Percentiles rank a stretch among this genome's conserved stretches.
Conservation (phyloP, 768 basidiomycete genomes). For the Plicaturopsis crispa region DNA sequence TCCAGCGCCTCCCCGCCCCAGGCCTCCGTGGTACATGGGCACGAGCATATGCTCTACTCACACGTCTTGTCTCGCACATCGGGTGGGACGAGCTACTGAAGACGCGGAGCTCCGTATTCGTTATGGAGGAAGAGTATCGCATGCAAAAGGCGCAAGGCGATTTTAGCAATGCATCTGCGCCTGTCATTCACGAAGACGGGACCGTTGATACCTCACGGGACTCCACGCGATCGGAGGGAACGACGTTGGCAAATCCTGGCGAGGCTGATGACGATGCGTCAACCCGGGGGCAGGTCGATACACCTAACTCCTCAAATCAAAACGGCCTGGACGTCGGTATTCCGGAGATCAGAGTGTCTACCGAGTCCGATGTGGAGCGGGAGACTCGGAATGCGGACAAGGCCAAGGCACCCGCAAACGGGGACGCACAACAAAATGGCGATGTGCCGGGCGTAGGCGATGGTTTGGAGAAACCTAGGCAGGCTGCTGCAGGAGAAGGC, state of each 20-base stretch:
- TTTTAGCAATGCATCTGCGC: slow-evolving; percentile 28
- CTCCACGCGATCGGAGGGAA: slow-evolving; percentile 13
- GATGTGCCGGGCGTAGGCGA: slow-evolving; percentile 16
- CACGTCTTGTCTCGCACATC: slow-evolving; percentile 86
- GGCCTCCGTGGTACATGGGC: slow-evolving; percentile 95
- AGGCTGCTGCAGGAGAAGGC: slow-evolving; percentile 32
- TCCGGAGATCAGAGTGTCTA: slow-evolving; percentile 76
- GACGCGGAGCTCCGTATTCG: slow-evolving; percentile 90
- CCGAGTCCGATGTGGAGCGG: slow-evolving; percentile 55
- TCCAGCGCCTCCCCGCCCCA: slow-evolving; percentile 92
- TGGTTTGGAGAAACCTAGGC: slow-evolving; percentile 32
- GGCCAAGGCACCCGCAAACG: slow-evolving; percentile 21
- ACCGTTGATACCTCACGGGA: slow-evolving; percentile 24
- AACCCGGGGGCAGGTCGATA: slow-evolving; percentile 34
- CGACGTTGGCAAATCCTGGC: slow-evolving; percentile 18
- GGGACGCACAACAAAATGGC: slow-evolving; percentile 24
- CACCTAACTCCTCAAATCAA: slow-evolving; percentile 4
- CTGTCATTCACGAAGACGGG: slow-evolving; percentile 62
- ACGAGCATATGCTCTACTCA: slow-evolving; percentile 85
- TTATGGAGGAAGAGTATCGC: slow-evolving; percentile 99
- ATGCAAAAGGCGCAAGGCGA: slow-evolving; percentile 88
- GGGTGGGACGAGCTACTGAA: slow-evolving; percentile 99
- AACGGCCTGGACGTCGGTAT: slow-evolving; percentile 20
- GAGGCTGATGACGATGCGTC: slow-evolving; percentile 55
- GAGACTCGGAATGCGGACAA: slow-evolving; percentile 15